Conservation (phyloP, 192 early-diverging fungal species). For the Kappamyces sp. region DNA sequence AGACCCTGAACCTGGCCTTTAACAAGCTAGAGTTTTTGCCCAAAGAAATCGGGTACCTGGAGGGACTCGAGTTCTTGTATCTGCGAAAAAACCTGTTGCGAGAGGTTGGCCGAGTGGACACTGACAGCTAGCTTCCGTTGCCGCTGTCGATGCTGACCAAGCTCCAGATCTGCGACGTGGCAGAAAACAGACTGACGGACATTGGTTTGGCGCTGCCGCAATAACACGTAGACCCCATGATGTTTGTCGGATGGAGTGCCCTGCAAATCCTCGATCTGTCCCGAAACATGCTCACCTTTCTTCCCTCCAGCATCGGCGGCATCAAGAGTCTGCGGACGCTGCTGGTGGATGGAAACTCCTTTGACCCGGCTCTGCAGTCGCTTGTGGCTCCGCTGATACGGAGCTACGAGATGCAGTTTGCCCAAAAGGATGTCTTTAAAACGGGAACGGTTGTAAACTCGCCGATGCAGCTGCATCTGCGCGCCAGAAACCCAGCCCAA, state of each 20-base stretch:
- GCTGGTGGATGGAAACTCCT: neutral
- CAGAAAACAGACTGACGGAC: neutral
- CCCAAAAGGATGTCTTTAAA: neutral
- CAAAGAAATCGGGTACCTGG: neutral
- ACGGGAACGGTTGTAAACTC: neutral
- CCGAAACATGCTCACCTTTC: neutral
- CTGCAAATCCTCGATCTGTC: constrained; percentile 2
- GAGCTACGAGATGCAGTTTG: neutral
- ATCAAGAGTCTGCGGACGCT: neutral
- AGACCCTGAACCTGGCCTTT: constrained; percentile 11
- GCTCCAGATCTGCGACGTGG: constrained; percentile 11
- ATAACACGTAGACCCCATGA: constrained; percentile 1
- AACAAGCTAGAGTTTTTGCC: constrained; percentile 12
- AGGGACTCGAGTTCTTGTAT: constrained; percentile 1
- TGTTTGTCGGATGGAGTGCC: constrained; percentile 1
- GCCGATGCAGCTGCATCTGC: neutral
- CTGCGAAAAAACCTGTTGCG: constrained; percentile 4
- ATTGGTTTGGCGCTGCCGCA: neutral
- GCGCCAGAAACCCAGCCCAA: neutral
- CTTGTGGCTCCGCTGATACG: constrained; percentile 4
- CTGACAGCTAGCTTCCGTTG: constrained; percentile 5
- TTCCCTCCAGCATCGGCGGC: neutral
- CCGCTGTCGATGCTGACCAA: neutral
- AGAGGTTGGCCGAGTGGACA: neutral
- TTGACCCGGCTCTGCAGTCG: constrained; percentile 2